These are phyloP conservation scores for Silybum marianum DNA, from an alignment of 129 eudicot species.

Conservation along the genomic window DNA sequence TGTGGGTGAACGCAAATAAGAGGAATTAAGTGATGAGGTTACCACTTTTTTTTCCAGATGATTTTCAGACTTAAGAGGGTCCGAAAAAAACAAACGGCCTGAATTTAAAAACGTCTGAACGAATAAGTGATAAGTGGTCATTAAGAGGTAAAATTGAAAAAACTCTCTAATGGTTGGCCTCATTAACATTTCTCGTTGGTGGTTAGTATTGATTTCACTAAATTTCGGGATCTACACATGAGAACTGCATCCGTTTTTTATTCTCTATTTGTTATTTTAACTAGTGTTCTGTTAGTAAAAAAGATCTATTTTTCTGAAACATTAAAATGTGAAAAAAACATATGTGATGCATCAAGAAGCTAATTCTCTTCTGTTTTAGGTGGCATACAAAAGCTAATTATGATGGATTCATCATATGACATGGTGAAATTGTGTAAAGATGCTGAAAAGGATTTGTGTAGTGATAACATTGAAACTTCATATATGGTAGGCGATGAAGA, in stretches of 20 bases:
- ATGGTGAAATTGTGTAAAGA: conserved; percentile 78
- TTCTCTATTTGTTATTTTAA: background rate
- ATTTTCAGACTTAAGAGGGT: too few relatives aligned
- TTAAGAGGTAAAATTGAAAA: too few relatives aligned
- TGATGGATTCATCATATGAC: conserved; percentile 93
- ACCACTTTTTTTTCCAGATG: too few relatives aligned
- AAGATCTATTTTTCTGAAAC: background rate
- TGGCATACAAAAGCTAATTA: conserved; percentile 75
- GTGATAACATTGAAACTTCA: conserved; percentile 70
- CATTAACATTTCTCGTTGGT: background rate
- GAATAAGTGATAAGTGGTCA: too few relatives aligned
- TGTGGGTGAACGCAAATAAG: too few relatives aligned
- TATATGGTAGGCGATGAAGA: conserved; percentile 89
- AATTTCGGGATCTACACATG: background rate
- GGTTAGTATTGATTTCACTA: background rate
- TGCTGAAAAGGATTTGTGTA: conserved; percentile 50
- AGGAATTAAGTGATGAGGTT: too few relatives aligned
- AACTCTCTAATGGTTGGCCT: background rate
- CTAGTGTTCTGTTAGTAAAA: background rate
- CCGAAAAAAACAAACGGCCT: too few relatives aligned
- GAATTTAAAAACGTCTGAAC: too few relatives aligned
- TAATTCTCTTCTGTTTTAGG: conserved; percentile 52
- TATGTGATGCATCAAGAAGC: conserved; percentile 56
- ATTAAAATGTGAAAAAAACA: conserved; percentile 6
- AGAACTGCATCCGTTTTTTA: background rate